A percentile compares a stretch with the other conserved stretches of the same genome.
Conservation (phyloP, 2,329 filamentous ascomycete genomes). For the Sphaerulina musiva region DNA sequence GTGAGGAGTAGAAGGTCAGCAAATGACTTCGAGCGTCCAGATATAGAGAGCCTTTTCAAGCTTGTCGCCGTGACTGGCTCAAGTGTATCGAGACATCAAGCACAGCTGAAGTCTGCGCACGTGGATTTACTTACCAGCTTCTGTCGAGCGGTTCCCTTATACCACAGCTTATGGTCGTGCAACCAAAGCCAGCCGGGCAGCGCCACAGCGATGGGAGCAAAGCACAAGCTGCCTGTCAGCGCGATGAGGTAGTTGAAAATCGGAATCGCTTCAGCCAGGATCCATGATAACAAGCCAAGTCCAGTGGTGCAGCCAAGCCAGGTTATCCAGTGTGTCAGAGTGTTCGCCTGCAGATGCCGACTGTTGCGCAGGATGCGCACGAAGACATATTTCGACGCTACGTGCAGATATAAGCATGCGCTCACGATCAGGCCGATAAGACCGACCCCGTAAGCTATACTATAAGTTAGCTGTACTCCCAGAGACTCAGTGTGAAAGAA, state of each 20-base stretch:
- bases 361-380: slow-evolving; percentile 50
- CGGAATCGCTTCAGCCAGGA: slow-evolving; percentile 50
- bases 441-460: slow-evolving; percentile 50
- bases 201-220: slow-evolving; percentile 46
- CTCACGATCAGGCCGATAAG: slow-evolving; percentile 50
- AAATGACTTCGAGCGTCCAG: no score
- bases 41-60: no score
- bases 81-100: no score
- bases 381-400: slow-evolving; percentile 52
- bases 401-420: slow-evolving; percentile 43
- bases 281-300: slow-evolving; percentile 42
- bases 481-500: not conserved
- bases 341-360: slow-evolving; percentile 48
- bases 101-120: no score
- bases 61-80: no score
- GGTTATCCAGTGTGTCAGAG: slow-evolving; percentile 45
- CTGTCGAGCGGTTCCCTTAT: slow-evolving; percentile 33
- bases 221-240: slow-evolving; percentile 46
- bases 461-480: no score
- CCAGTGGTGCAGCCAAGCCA: slow-evolving; percentile 46
- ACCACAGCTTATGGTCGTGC: slow-evolving; percentile 43
- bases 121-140: slow-evolving; percentile 20
- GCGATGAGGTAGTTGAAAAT: slow-evolving; percentile 51
- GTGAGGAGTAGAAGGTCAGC: no score
- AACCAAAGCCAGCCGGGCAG: slow-evolving; percentile 49